Base-by-base conservation (phyloP, 768 basidiomycete species). In the Rhodotorula diobovata region DNA sequence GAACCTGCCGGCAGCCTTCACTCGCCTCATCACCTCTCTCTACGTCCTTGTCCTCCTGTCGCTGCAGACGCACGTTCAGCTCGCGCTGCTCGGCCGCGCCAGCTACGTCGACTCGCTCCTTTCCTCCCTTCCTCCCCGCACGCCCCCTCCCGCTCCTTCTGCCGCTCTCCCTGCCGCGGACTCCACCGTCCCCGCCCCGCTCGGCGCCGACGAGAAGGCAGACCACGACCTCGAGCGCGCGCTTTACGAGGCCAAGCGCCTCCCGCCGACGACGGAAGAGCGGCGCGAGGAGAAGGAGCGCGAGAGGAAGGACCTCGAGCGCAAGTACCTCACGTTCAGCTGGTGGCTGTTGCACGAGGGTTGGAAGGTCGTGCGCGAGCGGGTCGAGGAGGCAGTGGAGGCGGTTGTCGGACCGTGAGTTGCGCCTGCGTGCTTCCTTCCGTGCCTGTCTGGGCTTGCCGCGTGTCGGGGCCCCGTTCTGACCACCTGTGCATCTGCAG, bases 281-380 rank as follows among this genome's bases (percentile, higher is more conserved):
- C 23, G 18, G 20, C n/a, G n/a, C 10, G 78, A 78, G 18, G 80
- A 80, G 11, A 78, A 77, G n/a, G 81, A 82, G 30, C 77, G 77
- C 32, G 81, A 88, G 14, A 63, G 58, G 39, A 88, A 89, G 46
- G 89, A 89, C 64, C 86, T 87, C 11, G 92, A 94, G 79, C 83
- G 86, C 70, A 86, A 87, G 77, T 97, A 87, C 78, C 82, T 96
- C 61, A 91, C 90, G 0, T 85, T 94, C 76, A 90, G 88, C 50
- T 97, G 93, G 92, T 95, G 93, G 92, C 83, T 95, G 18, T 77
- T 95, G 66, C 88, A 96, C 78, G 89, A 92, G 8, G 93, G 94
- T 0, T 95, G 93, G 93, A 90, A 88, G 75, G 88, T 89, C 68
- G 84, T 97, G 0, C 87, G 86, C 0, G 86, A 87, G 73, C 82